Evolutionary conservation across 768 basidiomycete species (phyloP), one percentile per base, ranked within the genome.

Genomic region (Boletus subparvulus): DNA sequence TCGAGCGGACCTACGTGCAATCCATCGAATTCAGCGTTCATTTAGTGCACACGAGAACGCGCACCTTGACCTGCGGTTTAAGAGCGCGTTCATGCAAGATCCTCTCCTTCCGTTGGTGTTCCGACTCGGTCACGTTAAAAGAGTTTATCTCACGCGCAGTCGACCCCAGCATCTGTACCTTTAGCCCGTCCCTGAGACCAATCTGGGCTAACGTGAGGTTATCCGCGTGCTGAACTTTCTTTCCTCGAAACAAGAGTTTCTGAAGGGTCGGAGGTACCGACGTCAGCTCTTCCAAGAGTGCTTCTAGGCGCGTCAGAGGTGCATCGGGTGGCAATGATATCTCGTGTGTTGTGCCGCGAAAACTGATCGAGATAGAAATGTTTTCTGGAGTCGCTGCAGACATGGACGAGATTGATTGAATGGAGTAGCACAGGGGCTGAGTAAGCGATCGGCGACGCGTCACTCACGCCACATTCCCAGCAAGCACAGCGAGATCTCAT

Each of bases 161-260:
- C 4, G 83, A 78, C 3, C 90, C 90, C 3, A 90, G 72, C 77
- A 92, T 76, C 64, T 88, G 88, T 6, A 91, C 71, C 69, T 86
- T 91, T 48, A 75, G 63, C 10, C 88, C 87, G 57, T 83, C 73
- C 62, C 79, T 85, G 40, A 92, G 65, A n/a, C 89, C 88, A 0
- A 74, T 75, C 64, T 81, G 70, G 65, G 65, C 4, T 3, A 80
- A 46, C 13, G 69, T 62, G 75, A 63, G 30, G 65, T 77, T 46
- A 55, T 72, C 26, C 62, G 40, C 64, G 60, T 17, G 69, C 46
- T 17, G 70, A 35, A 68, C 54, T 50, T 74, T 80, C 76, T 87
- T 90, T 35, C 89, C 87, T 66, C 84, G 88, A 73, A 80, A 87
- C 10, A 91, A 68, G 41, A 91, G 75, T 64, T 92, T 92, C 74